A percentile compares a stretch with the other conserved stretches of the same genome.
Conservation (phyloP, 768 basidiomycete genomes). For the Dioszegia hungarica region DNA sequence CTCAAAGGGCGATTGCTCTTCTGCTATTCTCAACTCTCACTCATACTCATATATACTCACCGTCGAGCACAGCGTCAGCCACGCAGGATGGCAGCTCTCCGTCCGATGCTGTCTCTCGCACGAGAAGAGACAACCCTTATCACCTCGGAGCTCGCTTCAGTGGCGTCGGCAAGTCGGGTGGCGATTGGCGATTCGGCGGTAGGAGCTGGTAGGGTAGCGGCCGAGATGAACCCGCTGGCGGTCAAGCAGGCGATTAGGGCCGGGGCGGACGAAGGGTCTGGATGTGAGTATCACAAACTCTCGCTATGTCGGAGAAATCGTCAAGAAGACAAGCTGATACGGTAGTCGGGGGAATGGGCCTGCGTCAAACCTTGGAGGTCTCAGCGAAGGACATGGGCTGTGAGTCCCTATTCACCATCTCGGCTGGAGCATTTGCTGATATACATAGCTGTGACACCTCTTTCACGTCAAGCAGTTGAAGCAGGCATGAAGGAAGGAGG, state of each 20-base stretch:
- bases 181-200: background rate
- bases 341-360: background rate
- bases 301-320: background rate
- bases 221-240: conserved; percentile 18
- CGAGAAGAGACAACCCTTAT: conserved; percentile 21
- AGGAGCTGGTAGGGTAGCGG: conserved; percentile 6
- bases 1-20: too few species aligned
- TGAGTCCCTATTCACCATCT: background rate
- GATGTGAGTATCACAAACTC: conserved; percentile 8
- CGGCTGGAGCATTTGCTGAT: background rate
- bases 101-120: conserved; percentile 19
- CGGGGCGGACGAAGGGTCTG: conserved; percentile 9
- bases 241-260: conserved; percentile 21
- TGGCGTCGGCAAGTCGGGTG: conserved; percentile 9
- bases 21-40: too few species aligned
- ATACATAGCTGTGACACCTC: background rate
- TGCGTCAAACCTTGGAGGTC: background rate
- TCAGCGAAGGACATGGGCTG: background rate
- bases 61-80: background rate
- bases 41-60: too few species aligned
- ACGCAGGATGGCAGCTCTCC: conserved; percentile 20
- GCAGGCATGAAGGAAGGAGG: conserved; percentile 1
- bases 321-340: background rate
- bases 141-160: conserved; percentile 13
- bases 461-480: background rate